Evolutionary conservation across 1,284 basidiomycete species (phyloP), one percentile per base, ranked within the genome.

Genomic region (Inonotus obliquus): DNA sequence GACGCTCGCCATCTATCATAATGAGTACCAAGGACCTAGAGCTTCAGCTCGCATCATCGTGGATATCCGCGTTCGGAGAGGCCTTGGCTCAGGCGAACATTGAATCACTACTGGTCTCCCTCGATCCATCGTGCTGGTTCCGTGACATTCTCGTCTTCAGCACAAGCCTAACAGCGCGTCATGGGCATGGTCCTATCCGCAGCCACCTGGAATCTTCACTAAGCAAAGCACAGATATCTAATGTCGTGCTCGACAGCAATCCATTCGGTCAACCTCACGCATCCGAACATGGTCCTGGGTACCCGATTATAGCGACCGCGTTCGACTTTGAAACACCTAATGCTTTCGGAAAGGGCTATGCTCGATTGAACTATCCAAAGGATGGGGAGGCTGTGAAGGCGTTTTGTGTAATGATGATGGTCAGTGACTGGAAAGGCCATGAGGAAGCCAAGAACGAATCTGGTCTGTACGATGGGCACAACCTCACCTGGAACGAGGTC

Each of bases 401-500:
- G 4, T 57, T 72, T 7, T 61, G 67, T 1, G 67, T 71, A 7
- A 65, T 68, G 54, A 69, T 70, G 65, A 71, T 70, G 65, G 55
- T 73, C 1, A 63, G 45, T 3, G 72, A 75, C 54, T 65, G 74
- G 56, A 69, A 68, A 27, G 74, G 73, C 0, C 66, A 74, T 47
- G 72, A 74, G 58, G 74, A 74, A 57, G 38, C 49, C 5, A 17
- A n/a, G 54, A 38, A 63, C 27, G 64, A 68, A 29, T 48, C 54
- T 27, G 63, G 63, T 25, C 45, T 66, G 7, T 68, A 66, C 51
- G 66, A 61, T 17, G 65, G 54, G 6, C 67, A 67, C 57, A 68
- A 63, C 9, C 13, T 65, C 2, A 55, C 69, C 5, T 69, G 67
- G 67, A 49, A 64, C 32, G 62, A 68, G 48, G 67, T 69, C 21